A percentile compares a stretch with the other conserved stretches of the same genome.
Conservation (phyloP, 805 yeast species). For the Sporopachydermia quercuum region DNA sequence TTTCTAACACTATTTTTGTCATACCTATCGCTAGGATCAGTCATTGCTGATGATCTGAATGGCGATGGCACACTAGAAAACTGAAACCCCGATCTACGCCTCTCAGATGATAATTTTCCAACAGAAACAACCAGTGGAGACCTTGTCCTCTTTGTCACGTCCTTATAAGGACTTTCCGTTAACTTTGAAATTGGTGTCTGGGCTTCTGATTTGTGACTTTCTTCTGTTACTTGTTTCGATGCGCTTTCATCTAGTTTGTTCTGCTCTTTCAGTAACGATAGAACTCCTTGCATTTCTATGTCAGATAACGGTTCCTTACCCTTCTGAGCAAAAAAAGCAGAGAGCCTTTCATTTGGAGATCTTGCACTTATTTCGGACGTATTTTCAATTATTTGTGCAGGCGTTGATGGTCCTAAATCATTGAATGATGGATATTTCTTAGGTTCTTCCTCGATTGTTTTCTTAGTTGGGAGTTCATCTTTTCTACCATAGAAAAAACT, state of each 20-base stretch:
- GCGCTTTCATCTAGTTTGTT: slow-evolving; percentile 6
- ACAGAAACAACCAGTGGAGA: background rate
- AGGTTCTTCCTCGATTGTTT: background rate
- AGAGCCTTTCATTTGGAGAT: slow-evolving; percentile 44
- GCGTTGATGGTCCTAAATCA: background rate
- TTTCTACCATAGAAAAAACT: background rate
- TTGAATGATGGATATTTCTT: background rate
- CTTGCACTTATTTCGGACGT: slow-evolving; percentile 10
- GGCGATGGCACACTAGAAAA: slow-evolving; percentile 23
- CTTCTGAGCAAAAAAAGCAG: slow-evolving; percentile 55
- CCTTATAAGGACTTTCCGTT: slow-evolving; percentile 12
- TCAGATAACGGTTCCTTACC: slow-evolving; percentile 65
- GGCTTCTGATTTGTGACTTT: slow-evolving; percentile 10
- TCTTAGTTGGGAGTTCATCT: background rate
- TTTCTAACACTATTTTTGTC: slow-evolving; percentile 3
- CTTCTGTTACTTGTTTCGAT: slow-evolving; percentile 4
- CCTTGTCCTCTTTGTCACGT: background rate
- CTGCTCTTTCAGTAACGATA: slow-evolving; percentile 35
- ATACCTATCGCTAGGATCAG: background rate
- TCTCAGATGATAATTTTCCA: background rate
- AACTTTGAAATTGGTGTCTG: slow-evolving; percentile 11
- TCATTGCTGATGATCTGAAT: slow-evolving; percentile 18
- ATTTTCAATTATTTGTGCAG: slow-evolving; percentile 4
- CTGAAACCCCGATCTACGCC: background rate
- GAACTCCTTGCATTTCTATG: slow-evolving; percentile 70